Evolutionary conservation across 208 protist species (phyloP), one percentile per base, ranked within the genome.

Genomic region (Vickermania spadyakhi): DNA sequence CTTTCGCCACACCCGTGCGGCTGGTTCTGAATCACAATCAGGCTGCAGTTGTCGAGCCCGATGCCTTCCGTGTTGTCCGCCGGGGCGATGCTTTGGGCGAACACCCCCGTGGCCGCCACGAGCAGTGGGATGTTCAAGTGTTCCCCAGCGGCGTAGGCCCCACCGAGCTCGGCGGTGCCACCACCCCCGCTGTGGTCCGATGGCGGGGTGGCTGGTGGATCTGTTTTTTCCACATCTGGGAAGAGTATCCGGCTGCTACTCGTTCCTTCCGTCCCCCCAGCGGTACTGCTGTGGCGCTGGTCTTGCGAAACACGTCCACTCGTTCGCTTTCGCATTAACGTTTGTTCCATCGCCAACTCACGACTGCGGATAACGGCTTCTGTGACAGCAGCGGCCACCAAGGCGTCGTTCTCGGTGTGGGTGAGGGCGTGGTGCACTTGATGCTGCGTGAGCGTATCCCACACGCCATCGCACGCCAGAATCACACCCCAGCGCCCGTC

Each of bases 391-490:
- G 54, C 52, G 50, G 74, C 72, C 30, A 90, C 83, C 27, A 72
- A 69, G 26, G 81, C 57, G 62, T 90, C 83, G 57, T 82, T 83
- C 41, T 58, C 60, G 1, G 83, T 86, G 65, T 90, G 79, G 21
- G 72, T 70, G 26, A 90, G 70, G 11, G 83, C 83, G 56, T 82
- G 67, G 65, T 90, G 83, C 27, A 91, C 60, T 62, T 91, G 80
- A 26, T 91, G 84, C 52, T 80, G 68, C 56, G 80, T 91, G 2
- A 70, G 72, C 29, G 62, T 86, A 57, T 94, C 84, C 84, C 86
- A 94, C 49, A 94, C 77, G 4, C 86, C 86, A 58, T 94, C 86
- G 57, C 84, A 94, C 26, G 81, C 86, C n/a, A 83, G 61, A 11
- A 94, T 49, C 23, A 94, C 71, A 11, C 85, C 85, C 81, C 77